Conservation (phyloP, 805 yeast species). For the Metschnikowia bowlesiae region DNA sequence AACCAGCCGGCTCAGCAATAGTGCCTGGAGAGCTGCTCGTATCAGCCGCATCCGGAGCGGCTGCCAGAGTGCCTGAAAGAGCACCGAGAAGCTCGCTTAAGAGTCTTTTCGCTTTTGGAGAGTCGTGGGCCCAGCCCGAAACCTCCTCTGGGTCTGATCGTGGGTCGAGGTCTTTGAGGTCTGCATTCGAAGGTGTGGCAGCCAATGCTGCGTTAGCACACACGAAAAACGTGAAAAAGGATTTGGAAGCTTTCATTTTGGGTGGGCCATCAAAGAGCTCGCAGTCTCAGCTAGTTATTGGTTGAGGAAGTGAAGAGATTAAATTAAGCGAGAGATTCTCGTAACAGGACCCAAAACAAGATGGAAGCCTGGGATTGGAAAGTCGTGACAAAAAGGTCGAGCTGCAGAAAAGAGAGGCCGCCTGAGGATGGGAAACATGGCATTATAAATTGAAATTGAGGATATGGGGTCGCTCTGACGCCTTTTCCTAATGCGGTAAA, state of each 20-base stretch:
- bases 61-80: background rate
- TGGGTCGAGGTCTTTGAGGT: background rate
- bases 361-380: background rate
- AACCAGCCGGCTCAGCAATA: background rate
- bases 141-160: background rate
- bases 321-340: slow-evolving; percentile 3
- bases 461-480: background rate
- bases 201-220: slow-evolving; percentile 5
- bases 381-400: background rate
- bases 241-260: slow-evolving; percentile 6
- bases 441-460: slow-evolving; percentile 6
- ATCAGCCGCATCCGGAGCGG: background rate
- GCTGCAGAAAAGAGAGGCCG: background rate
- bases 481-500: slow-evolving; percentile 15
- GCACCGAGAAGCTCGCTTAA: slow-evolving; percentile 4
- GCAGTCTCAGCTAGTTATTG: background rate
- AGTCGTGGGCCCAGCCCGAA: background rate
- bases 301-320: background rate
- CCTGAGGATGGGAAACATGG: background rate
- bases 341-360: background rate
- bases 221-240: slow-evolving; percentile 3
- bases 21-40: background rate
- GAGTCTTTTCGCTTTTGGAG: slow-evolving; percentile 1
- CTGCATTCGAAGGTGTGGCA: background rate
- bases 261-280: background rate